Conservation (phyloP, 257 asterid genomes). For the Scutellaria baicalensis region DNA sequence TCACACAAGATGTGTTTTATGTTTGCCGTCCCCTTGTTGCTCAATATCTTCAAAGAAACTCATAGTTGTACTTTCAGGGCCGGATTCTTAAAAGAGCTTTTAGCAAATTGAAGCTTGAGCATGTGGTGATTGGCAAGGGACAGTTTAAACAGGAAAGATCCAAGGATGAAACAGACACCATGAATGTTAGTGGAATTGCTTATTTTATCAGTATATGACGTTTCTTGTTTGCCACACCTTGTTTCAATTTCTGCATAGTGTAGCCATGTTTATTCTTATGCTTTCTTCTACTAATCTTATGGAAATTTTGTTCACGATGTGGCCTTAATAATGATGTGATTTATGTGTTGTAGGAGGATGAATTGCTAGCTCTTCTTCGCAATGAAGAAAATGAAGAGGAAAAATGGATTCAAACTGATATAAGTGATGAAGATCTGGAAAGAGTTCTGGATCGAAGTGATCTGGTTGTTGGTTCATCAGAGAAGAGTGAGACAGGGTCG, state of each 20-base stretch:
- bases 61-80: conserved; percentile 39
- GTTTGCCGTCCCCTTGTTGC: neutral
- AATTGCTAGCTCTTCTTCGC: conserved; percentile 63
- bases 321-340: neutral
- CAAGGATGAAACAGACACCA: conserved; percentile 29
- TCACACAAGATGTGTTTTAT: neutral
- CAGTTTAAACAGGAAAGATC: conserved; percentile 81
- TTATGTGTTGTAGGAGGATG: conserved; percentile 63
- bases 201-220: neutral
- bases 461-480: conserved; percentile 26
- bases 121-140: conserved; percentile 94
- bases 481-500: neutral
- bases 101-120: conserved; percentile 95
- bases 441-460: conserved; percentile 80
- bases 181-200: conserved; percentile 36
- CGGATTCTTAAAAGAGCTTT: conserved; percentile 92
- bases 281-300: neutral
- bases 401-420: conserved; percentile 77
- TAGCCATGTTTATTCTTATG: too few relatives aligned
- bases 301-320: neutral
- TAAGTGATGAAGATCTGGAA: conserved; percentile 71
- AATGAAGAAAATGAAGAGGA: conserved; percentile 70
- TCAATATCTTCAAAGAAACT: neutral
- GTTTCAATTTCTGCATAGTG: too few relatives aligned
- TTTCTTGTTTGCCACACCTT: too few relatives aligned